Evolutionary conservation across 306 rosid species (phyloP).

Genomic region (Adenanthera pavonina): DNA sequence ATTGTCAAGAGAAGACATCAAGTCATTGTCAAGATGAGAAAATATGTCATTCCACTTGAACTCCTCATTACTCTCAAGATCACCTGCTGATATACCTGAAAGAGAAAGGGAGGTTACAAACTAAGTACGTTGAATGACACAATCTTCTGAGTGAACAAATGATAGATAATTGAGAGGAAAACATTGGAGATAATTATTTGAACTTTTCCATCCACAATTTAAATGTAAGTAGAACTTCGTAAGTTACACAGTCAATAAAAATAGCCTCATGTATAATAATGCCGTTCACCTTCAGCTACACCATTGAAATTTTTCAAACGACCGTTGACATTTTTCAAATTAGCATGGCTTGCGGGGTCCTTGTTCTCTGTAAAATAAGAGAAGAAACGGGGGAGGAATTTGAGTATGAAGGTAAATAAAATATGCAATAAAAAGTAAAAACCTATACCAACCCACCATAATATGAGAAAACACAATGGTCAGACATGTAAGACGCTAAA

Average conservation of each 20-base stretch:
- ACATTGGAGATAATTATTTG: neutral
- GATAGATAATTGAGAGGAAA: neutral
- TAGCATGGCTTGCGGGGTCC: slow-evolving; percentile 4
- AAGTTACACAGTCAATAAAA: slow-evolving; percentile 29
- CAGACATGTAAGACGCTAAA: slow-evolving; percentile 53
- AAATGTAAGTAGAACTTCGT: neutral
- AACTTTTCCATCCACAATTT: slow-evolving; percentile 12
- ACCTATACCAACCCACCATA: slow-evolving; percentile 47
- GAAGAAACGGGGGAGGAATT: neutral
- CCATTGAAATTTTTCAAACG: slow-evolving; percentile 23
- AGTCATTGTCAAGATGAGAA: neutral
- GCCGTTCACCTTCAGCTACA: slow-evolving; percentile 41
- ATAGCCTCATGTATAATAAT: slow-evolving; percentile 10
- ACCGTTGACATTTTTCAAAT: slow-evolving; percentile 25
- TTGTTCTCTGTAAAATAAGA: slow-evolving; percentile 43
- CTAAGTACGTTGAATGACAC: slow-evolving; percentile 9
- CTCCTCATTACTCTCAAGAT: slow-evolving; percentile 39
- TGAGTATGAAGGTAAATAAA: neutral
- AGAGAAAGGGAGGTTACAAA: neutral
- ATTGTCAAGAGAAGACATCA: slow-evolving; percentile 40
- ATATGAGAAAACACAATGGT: slow-evolving; percentile 71
- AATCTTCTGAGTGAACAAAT: neutral
- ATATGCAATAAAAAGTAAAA: neutral
- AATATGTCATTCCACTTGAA: slow-evolving; percentile 46
- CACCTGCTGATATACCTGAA: slow-evolving; percentile 42